Evolutionary conservation across 1,139 yeast genomes (phyloP).

Genomic region (Citeromyces hawaiiensis): DNA sequence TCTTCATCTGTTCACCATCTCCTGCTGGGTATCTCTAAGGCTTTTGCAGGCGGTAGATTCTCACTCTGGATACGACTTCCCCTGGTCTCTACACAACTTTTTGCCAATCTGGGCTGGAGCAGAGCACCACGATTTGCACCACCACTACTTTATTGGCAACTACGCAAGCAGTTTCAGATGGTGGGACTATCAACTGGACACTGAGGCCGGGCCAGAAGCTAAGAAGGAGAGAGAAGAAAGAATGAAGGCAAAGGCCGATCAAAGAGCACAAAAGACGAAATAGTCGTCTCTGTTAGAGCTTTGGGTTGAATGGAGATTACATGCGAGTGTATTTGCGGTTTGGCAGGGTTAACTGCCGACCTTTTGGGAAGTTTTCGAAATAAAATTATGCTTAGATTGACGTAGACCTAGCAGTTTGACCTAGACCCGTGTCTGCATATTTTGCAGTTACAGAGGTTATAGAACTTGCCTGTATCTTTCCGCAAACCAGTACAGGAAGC

Average conservation of each 20-base stretch:
- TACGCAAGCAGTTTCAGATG: conserved; percentile 91
- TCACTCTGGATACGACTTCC: conserved; percentile 96
- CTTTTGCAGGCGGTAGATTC: conserved; percentile 93
- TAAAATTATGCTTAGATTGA: too few relatives aligned
- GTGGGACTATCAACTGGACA: conserved; percentile 80
- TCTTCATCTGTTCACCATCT: conserved; percentile 75
- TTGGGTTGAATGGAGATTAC: too few relatives aligned
- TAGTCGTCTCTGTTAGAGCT: background rate
- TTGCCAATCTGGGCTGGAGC: conserved; percentile 99
- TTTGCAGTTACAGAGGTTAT: too few relatives aligned
- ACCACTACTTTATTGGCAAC: conserved; percentile 81
- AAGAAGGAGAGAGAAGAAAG: conserved; percentile 48
- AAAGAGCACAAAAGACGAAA: conserved; percentile 10
- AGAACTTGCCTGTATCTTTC: too few relatives aligned
- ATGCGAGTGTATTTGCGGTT: too few relatives aligned
- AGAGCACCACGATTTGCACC: conserved; percentile 95
- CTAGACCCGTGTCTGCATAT: too few relatives aligned
- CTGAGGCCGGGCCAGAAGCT: conserved; percentile 74
- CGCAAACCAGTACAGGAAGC: too few relatives aligned
- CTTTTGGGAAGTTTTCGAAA: too few relatives aligned
- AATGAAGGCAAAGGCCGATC: conserved; percentile 39
- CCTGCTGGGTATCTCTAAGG: conserved; percentile 74
- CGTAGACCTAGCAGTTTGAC: too few relatives aligned
- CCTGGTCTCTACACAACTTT: conserved; percentile 87
- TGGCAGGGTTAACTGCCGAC: too few relatives aligned